Conservation (phyloP, 345 rosid genomes). For the Durio zibethinus region DNA sequence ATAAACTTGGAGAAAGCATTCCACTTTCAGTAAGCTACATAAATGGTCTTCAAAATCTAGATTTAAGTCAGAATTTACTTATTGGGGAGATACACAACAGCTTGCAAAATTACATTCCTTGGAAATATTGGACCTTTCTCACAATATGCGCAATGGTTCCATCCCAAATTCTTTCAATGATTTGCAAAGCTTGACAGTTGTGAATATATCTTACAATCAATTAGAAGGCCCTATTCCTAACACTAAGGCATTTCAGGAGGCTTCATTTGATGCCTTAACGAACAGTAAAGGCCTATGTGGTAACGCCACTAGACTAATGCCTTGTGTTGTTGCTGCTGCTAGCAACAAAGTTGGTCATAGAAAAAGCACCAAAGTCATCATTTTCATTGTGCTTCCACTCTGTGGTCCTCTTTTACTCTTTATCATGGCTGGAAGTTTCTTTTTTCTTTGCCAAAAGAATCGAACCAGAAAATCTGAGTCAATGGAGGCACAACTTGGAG, state of each 20-base stretch:
- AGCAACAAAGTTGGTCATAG: not conserved
- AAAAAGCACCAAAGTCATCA: not conserved
- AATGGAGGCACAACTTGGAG: not conserved
- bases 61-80: constrained; percentile 20
- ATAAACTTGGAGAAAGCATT: not conserved
- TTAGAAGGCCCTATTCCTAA: constrained; percentile 16
- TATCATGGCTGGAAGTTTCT: not conserved
- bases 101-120: not conserved
- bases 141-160: constrained; percentile 7
- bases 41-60: constrained; percentile 11
- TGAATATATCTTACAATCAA: constrained; percentile 20
- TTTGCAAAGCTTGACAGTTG: not conserved
- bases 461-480: not conserved
- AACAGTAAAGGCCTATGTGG: constrained; percentile 17
- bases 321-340: not conserved
- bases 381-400: not conserved
- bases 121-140: constrained; percentile 13
- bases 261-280: constrained; percentile 9
- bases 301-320: constrained; percentile 8
- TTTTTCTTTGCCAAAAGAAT: not conserved
- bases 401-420: not conserved
- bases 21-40: not conserved
- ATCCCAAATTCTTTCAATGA: constrained; percentile 2
- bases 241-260: constrained; percentile 17
- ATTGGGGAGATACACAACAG: not conserved